Percentiles rank a stretch among this genome's conserved stretches.
Evolutionary conservation across 169 alveolate species (phyloP).

Genomic region (Plasmodium fragile): DNA sequence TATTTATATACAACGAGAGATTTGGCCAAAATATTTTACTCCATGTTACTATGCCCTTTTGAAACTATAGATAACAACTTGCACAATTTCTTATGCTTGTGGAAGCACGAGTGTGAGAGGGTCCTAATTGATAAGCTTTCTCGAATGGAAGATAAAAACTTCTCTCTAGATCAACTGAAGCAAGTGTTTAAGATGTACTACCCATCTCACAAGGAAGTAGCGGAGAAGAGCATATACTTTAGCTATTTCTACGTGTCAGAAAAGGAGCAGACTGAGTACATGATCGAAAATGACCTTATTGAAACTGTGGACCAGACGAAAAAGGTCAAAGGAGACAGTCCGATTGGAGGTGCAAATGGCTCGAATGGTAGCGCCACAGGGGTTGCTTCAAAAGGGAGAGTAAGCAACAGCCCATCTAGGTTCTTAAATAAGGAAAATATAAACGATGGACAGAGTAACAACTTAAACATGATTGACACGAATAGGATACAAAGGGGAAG

Average conservation of each 20-base stretch:
- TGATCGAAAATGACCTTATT: constrained; percentile 72
- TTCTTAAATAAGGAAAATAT: not conserved
- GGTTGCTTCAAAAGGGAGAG: not conserved
- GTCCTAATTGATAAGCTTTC: constrained; percentile 97
- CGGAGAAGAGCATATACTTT: constrained; percentile 61
- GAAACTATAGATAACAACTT: constrained; percentile 83
- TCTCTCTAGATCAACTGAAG: constrained; percentile 73
- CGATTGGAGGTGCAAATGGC: not conserved
- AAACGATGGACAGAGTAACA: not conserved
- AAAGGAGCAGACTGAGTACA: constrained; percentile 56
- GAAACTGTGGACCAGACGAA: constrained; percentile 34
- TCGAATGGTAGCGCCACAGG: not conserved
- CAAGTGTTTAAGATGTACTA: constrained; percentile 55
- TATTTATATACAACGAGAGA: constrained; percentile 97
- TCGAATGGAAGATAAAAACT: constrained; percentile 91
- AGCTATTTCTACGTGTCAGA: constrained; percentile 76
- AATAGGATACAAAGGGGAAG: not conserved
- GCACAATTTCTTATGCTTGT: constrained; percentile 92
- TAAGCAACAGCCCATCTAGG: not conserved
- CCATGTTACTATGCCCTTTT: constrained; percentile 85
- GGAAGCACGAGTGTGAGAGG: constrained; percentile 98
- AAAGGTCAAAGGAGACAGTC: not conserved
- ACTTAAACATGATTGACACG: not conserved
- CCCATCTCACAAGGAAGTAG: constrained; percentile 38
- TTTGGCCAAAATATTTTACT: constrained; percentile 97